Evolutionary conservation across 2,329 filamentous ascomycete genomes (phyloP).

Genomic region (Cylindrodendrum hubeiense): DNA sequence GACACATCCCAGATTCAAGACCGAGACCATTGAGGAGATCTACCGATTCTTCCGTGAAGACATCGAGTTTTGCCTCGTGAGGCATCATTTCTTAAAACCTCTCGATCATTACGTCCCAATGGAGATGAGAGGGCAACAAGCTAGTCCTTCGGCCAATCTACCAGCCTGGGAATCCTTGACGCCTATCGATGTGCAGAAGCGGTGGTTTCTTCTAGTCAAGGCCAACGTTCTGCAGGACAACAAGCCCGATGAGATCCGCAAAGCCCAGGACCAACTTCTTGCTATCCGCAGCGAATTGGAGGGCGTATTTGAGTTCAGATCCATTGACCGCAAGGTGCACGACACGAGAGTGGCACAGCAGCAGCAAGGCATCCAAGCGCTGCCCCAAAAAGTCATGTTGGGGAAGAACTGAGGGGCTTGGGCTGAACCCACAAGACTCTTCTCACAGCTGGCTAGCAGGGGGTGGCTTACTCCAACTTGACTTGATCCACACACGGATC

Average conservation of each 20-base stretch:
- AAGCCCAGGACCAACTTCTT: conserved; percentile 65
- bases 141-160: conserved; percentile 46
- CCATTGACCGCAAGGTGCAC: conserved; percentile 64
- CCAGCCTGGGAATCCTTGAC: conserved; percentile 62
- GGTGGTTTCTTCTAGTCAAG: conserved; percentile 69
- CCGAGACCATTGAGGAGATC: conserved; percentile 66
- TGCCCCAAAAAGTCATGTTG: conserved; percentile 53
- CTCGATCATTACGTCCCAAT: conserved; percentile 50
- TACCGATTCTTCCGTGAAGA: conserved; percentile 67
- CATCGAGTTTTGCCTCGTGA: conserved; percentile 65
- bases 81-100: conserved; percentile 57
- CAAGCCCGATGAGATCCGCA: conserved; percentile 68
- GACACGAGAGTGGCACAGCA: conserved; percentile 62
- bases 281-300: conserved; percentile 60
- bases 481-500: background rate
- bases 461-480: background rate
- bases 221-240: conserved; percentile 67
- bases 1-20: conserved; percentile 57
- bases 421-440: background rate
- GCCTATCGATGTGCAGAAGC: conserved; percentile 61
- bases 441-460: background rate
- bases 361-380: conserved; percentile 52
- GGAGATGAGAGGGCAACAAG: conserved; percentile 33
- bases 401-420: conserved; percentile 44
- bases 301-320: conserved; percentile 65